A percentile compares a stretch with the other conserved stretches of the same genome.
Evolutionary conservation across 2,329 filamentous ascomycete genomes (phyloP).

Genomic region (Zopfia rhizophila): DNA sequence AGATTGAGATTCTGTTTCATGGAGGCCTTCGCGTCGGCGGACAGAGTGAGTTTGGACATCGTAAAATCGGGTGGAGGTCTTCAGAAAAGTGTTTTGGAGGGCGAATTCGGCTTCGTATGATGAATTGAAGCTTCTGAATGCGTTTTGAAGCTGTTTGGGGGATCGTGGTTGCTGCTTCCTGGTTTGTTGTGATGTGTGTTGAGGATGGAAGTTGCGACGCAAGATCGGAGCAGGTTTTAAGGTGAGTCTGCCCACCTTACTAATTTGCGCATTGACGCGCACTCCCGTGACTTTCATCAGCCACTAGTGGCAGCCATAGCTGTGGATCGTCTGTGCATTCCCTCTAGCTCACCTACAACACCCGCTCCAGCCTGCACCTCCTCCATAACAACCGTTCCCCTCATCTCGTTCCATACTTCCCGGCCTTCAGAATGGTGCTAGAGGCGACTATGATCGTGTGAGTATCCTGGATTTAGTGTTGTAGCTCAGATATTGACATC

Average conservation of each 20-base stretch:
- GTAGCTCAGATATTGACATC: constrained; percentile 31
- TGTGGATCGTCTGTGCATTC: too few species aligned
- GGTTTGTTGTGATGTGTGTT: too few species aligned
- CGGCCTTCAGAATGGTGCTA: constrained; percentile 82
- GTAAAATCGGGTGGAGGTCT: constrained; percentile 6
- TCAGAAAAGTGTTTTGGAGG: constrained; percentile 8
- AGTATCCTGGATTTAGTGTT: constrained; percentile 19
- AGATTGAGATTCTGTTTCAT: constrained; percentile 46
- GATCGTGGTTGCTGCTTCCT: too few species aligned
- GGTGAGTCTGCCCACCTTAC: too few species aligned
- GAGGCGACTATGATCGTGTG: constrained; percentile 98
- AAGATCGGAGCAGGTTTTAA: too few species aligned
- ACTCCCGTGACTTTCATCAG: neutral
- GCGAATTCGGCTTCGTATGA: too few species aligned
- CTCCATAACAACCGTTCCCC: constrained; percentile 10
- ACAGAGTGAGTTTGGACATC: constrained; percentile 34
- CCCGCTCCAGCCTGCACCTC: constrained; percentile 9
- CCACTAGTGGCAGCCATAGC: neutral
- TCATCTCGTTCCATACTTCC: constrained; percentile 6
- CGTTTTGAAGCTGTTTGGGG: too few species aligned
- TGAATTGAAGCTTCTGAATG: too few species aligned
- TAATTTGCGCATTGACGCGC: neutral
- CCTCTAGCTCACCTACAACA: constrained; percentile 23
- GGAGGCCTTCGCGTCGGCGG: constrained; percentile 47
- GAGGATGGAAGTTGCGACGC: too few species aligned